Conservation (phyloP, 495 filamentous ascomycete genomes). For the Glutinoglossum americanum region DNA sequence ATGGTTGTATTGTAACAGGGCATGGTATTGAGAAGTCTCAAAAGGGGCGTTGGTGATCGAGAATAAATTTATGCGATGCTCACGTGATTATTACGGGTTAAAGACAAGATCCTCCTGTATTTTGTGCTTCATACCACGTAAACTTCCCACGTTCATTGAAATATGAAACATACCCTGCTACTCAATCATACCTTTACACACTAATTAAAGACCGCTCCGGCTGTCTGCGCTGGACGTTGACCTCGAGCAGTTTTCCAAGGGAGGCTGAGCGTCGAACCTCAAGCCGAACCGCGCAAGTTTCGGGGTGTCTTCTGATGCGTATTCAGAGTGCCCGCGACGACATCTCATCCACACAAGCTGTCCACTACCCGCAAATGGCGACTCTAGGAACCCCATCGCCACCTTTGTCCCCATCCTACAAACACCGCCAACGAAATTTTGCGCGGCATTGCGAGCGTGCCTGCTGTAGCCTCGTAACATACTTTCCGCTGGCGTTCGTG, state of each 20-base stretch:
- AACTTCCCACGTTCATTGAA: background rate
- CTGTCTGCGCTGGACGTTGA: background rate
- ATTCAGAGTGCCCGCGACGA: background rate
- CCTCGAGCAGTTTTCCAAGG: background rate
- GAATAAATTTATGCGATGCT: no score
- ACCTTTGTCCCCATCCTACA: conserved; percentile 25
- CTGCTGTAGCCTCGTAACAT: conserved; percentile 60
- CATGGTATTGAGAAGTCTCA: background rate
- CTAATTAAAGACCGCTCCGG: background rate
- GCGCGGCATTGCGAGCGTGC: conserved; percentile 60
- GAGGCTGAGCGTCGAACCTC: background rate
- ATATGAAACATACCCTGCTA: no score
- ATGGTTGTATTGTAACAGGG: background rate
- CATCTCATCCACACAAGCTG: background rate
- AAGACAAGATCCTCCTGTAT: no score
- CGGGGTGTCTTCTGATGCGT: background rate
- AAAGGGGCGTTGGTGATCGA: background rate
- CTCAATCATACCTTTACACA: background rate
- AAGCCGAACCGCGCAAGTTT: background rate
- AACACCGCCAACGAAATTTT: conserved; percentile 32
- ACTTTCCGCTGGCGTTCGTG: conserved; percentile 76
- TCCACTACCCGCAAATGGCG: background rate
- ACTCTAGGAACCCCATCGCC: conserved; percentile 17
- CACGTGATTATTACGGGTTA: no score
- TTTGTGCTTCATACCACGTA: no score